Conservation (phyloP, 2,329 filamentous ascomycete genomes). For the Paecilomyces sp. region DNA sequence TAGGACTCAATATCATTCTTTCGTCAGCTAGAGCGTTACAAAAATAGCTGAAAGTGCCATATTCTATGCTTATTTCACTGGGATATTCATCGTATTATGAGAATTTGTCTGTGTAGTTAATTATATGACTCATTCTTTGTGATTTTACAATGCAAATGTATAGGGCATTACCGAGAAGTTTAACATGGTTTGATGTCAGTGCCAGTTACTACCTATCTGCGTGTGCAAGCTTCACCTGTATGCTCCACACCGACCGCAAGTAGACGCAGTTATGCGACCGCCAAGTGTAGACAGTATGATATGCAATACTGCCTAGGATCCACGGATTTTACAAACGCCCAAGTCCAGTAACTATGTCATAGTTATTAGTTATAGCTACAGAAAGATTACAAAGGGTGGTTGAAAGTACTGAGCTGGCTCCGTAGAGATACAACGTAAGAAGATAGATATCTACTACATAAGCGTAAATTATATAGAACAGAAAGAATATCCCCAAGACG, state of each 20-base stretch:
- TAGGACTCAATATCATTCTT: too few relatives aligned
- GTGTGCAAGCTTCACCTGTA: background rate
- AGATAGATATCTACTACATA: conserved; percentile 21
- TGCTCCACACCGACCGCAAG: too few relatives aligned
- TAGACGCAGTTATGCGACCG: too few relatives aligned
- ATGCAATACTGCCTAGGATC: too few relatives aligned
- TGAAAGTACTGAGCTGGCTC: background rate
- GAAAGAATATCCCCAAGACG: conserved; percentile 2
- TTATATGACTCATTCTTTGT: background rate
- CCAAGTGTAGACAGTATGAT: too few relatives aligned
- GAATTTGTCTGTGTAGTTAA: background rate
- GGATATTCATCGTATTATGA: background rate
- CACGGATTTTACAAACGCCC: too few relatives aligned
- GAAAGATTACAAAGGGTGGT: background rate
- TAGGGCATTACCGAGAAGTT: too few relatives aligned
- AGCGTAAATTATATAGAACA: conserved; percentile 11
- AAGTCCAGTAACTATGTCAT: background rate
- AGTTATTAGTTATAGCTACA: background rate
- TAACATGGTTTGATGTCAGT: background rate
- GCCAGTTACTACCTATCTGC: background rate
- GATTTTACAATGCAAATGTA: too few relatives aligned
- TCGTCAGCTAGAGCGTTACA: too few relatives aligned
- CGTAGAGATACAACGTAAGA: conserved; percentile 15
- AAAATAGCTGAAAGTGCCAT: background rate
- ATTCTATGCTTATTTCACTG: background rate